A percentile compares a stretch with the other conserved stretches of the same genome.
These are phyloP conservation scores for Phyllosticta ampelicida DNA, from an alignment of 2,329 filamentous ascomycete species.

Conservation along the genomic window DNA sequence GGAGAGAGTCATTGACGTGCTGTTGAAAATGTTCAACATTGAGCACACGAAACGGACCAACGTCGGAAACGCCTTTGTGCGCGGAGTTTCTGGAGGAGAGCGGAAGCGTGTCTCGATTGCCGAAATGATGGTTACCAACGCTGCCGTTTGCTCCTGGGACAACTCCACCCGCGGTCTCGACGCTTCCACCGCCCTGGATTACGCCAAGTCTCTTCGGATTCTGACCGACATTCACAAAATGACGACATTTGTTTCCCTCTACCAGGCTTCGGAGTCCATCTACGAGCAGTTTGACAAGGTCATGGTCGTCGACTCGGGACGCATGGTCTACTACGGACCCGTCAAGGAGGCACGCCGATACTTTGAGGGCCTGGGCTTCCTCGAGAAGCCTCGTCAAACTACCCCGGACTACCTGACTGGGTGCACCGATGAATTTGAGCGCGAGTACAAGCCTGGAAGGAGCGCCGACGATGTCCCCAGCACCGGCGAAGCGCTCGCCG, in stretches of 20 bases:
- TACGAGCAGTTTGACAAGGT: conserved; percentile 76
- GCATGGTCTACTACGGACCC: conserved; percentile 66
- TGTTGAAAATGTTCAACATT: conserved; percentile 90
- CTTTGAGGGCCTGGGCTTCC: conserved; percentile 68
- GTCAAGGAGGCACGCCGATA: conserved; percentile 56
- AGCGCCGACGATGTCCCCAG: conserved; percentile 58
- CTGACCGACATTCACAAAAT: conserved; percentile 77
- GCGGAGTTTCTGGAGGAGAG: conserved; percentile 71
- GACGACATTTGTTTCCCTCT: conserved; percentile 75
- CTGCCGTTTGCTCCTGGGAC: conserved; percentile 57
- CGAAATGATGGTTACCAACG: conserved; percentile 67
- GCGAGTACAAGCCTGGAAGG: conserved; percentile 60
- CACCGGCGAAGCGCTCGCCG: conserved; percentile 53
- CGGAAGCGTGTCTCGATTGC: conserved; percentile 72
- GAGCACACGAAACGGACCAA: conserved; percentile 78
- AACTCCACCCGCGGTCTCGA: conserved; percentile 40
- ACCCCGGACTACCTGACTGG: conserved; percentile 74
- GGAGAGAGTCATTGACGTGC: conserved; percentile 57
- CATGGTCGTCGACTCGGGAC: conserved; percentile 65
- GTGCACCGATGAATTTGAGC: conserved; percentile 74
- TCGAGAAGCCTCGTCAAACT: conserved; percentile 64
- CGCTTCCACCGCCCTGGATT: conserved; percentile 39
- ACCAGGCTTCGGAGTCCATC: conserved; percentile 76
- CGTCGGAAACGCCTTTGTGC: conserved; percentile 71
- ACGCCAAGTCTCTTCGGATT: conserved; percentile 36